These are phyloP conservation scores for Botrytis fragariae DNA, from an alignment of 2,329 filamentous ascomycete genomes.

Conservation along the genomic window DNA sequence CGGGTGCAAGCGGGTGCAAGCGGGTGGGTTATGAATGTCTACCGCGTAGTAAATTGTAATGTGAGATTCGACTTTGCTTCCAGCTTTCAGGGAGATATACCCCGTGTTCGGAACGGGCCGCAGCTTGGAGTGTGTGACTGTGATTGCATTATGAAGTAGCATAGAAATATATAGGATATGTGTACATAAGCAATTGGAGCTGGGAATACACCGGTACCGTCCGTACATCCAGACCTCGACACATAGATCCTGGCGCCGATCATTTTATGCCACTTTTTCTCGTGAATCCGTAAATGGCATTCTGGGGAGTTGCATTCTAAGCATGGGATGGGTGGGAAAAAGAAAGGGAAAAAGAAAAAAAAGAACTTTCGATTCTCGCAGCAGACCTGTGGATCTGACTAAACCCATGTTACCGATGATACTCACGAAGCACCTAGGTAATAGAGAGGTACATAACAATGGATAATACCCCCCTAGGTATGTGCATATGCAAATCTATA, in stretches of 20 bases:
- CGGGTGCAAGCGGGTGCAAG: neutral
- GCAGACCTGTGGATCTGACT: neutral
- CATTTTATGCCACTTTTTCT: neutral
- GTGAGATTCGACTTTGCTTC: neutral
- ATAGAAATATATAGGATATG: neutral
- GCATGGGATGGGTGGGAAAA: neutral
- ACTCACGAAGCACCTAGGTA: no score
- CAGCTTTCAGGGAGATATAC: neutral
- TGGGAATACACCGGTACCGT: neutral
- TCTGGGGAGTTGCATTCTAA: neutral
- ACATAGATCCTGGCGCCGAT: neutral
- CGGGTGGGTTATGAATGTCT: no score
- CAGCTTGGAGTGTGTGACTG: neutral
- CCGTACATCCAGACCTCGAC: neutral
- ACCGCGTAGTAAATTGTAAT: no score
- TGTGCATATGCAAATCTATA: neutral
- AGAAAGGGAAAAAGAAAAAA: neutral
- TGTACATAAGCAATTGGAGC: neutral
- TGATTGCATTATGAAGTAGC: no score
- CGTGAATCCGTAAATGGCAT: neutral
- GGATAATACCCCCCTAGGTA: neutral
- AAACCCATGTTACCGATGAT: neutral
- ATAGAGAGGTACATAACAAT: neutral
- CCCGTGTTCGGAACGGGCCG: constrained; percentile 1
- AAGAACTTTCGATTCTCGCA: neutral